Evolutionary conservation across 2,329 filamentous ascomycete genomes (phyloP), one percentile per base, ranked within the genome.

Genomic region (Sporothrix schenckii): DNA sequence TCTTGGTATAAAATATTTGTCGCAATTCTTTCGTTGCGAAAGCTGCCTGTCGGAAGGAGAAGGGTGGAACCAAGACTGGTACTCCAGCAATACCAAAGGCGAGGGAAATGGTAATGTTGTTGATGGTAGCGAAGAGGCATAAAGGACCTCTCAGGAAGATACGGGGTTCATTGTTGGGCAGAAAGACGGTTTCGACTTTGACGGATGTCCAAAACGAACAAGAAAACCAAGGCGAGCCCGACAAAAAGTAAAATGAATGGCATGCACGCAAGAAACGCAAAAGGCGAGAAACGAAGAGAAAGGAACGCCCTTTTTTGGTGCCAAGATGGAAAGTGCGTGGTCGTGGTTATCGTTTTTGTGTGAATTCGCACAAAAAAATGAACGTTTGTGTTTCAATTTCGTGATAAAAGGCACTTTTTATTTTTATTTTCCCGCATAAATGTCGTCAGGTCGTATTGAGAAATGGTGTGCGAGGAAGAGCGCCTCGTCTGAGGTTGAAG

Each of bases 281-380:
- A n/a, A 53, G 47, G 27, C 44, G 47, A n/a, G 24, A 39, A 66
- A n/a, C 5, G 30, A 50, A n/a, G 24, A 34, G 24, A 16, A 50
- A 39, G 16, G 14, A 52, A 14, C 7, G 21, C 3, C 9, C 61
- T 21, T 65, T 27, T n/a, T 47, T 21, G 21, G 7, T 13, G 63
- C 49, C 47, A 13, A 10, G 4, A 19, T 19, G 49, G 21, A 19
- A 13, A 52, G 19, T 27, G 69, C 69, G 49, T 49, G 66, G 53
- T 71, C 69, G 58, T 68, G 3, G 41, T 66, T 50, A 54, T 71
- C 66, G 66, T 71, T 66, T 71, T 49, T 68, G 49, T 65, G 66
- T 66, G 58, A 60, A 47, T 34, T 68, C 66, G 60, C 68, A 58
- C 34, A 60, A 52, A 50, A 24, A 58, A 69, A 24, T n/a, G 27